Evolutionary conservation across 1,284 basidiomycete species (phyloP), one percentile per base, ranked within the genome.

Genomic region (Chiua sp.): DNA sequence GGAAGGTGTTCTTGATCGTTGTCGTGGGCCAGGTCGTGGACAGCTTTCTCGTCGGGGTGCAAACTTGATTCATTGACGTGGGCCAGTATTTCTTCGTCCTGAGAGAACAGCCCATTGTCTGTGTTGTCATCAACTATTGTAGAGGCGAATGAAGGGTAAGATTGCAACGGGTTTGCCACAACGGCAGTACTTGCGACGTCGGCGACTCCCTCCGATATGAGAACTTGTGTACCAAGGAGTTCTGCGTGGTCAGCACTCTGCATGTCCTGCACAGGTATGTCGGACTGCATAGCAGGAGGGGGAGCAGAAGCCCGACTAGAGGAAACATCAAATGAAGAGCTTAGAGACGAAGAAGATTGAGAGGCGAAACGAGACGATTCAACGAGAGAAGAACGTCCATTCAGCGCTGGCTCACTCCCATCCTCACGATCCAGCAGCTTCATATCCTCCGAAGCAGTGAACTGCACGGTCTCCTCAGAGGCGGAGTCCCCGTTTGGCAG

Each of bases 81-180:
- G 22, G 55, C 51, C 35, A 63, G 54, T 37, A 56, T 49, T 42
- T 72, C 72, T 55, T 74, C 72, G 47, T 75, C 72, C 39, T 74
- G 71, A 16, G 72, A 71, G 55, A 70, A 74, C 16, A 75, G 55
- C 7, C 66, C 71, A 11, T 64, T 65, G 35, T 76, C 70, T 57
- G 78, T 75, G 47, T 79, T 78, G 61, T 81, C 73, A 66, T 83
- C 79, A 49, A 80, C 72, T 23, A 84, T 69, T 23, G 84, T 86
- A 33, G 84, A 78, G 10, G 83, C 78, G 49, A 76, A 72, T 16
- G 82, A 82, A 57, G 79, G 70, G 28, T 65, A 71, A 18, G 77
- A 68, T 68, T 80, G 76, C 55, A 82, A 65, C 4, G 77, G 75
- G 52, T 75, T 78, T 47, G 69, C 44, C 39, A 32, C 48, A 47